phyloP scores from a whole-genome alignment of 805 yeast species.

The Teunomyces panamensis region DNA sequence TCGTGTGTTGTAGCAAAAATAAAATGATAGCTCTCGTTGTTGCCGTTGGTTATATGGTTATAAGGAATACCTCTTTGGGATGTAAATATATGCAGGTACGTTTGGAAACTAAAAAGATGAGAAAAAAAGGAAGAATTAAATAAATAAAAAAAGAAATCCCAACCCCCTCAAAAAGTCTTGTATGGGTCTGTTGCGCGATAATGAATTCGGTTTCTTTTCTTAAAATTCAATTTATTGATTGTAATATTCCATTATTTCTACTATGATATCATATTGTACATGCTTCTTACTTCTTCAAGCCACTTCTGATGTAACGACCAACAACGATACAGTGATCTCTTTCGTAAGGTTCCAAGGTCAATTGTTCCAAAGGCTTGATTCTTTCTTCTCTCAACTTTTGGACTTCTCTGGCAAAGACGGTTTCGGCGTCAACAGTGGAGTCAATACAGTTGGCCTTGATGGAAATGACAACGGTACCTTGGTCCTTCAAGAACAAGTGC shows the following conservation, averaged over 20 bases:
- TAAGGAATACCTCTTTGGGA: neutral
- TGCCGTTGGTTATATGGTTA: neutral
- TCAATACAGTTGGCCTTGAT: slow-evolving; percentile 99
- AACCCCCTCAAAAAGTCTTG: too few relatives aligned
- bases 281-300: slow-evolving; percentile 50
- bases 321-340: slow-evolving; percentile 99
- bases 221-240: neutral
- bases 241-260: neutral
- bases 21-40: neutral
- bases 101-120: neutral
- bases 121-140: neutral
- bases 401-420: slow-evolving; percentile 98
- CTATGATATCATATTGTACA: slow-evolving; percentile 2
- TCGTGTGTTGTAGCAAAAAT: too few relatives aligned
- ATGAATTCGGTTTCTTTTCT: too few relatives aligned
- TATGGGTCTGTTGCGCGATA: too few relatives aligned
- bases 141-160: neutral
- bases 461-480: slow-evolving; percentile 97
- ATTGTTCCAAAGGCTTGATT: slow-evolving; percentile 96
- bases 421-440: slow-evolving; percentile 98
- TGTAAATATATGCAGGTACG: neutral
- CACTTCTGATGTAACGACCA: slow-evolving; percentile 94
- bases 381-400: slow-evolving; percentile 98
- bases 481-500: slow-evolving; percentile 96
- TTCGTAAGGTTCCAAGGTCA: slow-evolving; percentile 98